Evolutionary conservation across 208 protist species (phyloP), one percentile per base, ranked within the genome.

Genomic region (Leishmania guyanensis): DNA sequence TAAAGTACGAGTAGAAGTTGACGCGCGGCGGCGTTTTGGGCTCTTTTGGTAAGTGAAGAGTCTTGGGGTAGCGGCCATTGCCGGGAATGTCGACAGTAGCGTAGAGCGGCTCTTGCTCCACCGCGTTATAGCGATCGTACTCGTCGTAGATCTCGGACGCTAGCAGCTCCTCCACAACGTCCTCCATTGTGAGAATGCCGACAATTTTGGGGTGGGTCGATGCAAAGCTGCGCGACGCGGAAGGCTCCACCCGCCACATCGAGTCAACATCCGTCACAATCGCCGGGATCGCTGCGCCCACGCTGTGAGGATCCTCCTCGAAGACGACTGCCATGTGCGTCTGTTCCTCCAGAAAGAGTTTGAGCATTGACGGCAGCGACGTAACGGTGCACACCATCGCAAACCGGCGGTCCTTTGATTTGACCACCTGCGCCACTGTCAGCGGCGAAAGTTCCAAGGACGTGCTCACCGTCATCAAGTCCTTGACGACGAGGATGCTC

Each of bases 1-100:
- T 92, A 72, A 92, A 91, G 79, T 93, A 97, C n/a, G 94, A 97
- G 84, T 93, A 97, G 86, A 97, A 97, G 83, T 95, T 97, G 22
- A 91, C 94, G 4, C 94, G 83, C 65, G 93, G 93, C 43, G 81
- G 78, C 74, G 88, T 91, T 66, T 77, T 74, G 0, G 94, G 94
- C 83, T 95, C 89, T 5, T 50, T 62, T 8, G 88, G 89, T 51
- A 92, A 33, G 39, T 80, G 74, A 16, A 86, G 46, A 16, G 62
- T 17, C 17, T 86, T 58, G 3, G 74, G 36, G 48, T 70, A 50
- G 81, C 79, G 50, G 71, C 43, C 48, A 74, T 81, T 74, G 79
- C 53, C 64, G 12, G 79, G 78, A n/a, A 85, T 29, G 33, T 85
- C 50, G 6, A 70, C 62, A 16, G 78, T 22, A 29, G 77, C 77